phyloP scores from a whole-genome alignment of 202 grass and related monocot genomes.

The Schoenoplectus tabernaemontani region DNA sequence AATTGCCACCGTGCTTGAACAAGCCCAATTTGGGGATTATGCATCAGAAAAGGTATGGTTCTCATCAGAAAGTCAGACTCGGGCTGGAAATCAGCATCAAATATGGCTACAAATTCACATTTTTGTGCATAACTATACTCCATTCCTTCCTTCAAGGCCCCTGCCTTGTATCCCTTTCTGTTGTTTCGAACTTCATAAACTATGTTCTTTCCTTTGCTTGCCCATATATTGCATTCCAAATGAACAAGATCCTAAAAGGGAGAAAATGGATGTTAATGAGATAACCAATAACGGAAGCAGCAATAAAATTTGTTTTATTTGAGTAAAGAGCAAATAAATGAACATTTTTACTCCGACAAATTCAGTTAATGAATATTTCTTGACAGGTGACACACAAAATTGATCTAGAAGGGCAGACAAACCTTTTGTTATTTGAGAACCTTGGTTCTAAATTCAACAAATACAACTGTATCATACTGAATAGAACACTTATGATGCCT shows the following conservation, averaged over 20 bases:
- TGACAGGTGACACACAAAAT: neutral
- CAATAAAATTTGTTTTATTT: neutral
- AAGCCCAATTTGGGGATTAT: conserved; percentile 48
- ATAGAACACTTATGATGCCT: neutral
- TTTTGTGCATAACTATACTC: conserved; percentile 47
- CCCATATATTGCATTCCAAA: conserved; percentile 73
- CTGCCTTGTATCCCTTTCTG: conserved; percentile 80
- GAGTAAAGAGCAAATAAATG: neutral
- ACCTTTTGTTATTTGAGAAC: neutral
- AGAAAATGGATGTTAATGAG: conserved; percentile 19
- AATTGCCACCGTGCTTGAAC: conserved; percentile 86
- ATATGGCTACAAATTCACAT: conserved; percentile 77
- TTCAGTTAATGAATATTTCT: neutral
- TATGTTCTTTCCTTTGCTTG: conserved; percentile 67
- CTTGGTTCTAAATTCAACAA: neutral
- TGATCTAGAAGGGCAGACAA: neutral
- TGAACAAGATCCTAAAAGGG: conserved; percentile 63
- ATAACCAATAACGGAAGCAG: conserved; percentile 10
- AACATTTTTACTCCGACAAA: neutral
- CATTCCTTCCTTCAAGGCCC: conserved; percentile 85
- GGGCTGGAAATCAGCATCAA: conserved; percentile 88
- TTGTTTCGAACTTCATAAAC: conserved; percentile 70
- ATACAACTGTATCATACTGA: neutral
- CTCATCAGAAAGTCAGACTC: conserved; percentile 61
- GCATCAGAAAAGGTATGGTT: conserved; percentile 57